Base-by-base conservation (phyloP, 257 asterid species). In the Echium plantagineum region DNA sequence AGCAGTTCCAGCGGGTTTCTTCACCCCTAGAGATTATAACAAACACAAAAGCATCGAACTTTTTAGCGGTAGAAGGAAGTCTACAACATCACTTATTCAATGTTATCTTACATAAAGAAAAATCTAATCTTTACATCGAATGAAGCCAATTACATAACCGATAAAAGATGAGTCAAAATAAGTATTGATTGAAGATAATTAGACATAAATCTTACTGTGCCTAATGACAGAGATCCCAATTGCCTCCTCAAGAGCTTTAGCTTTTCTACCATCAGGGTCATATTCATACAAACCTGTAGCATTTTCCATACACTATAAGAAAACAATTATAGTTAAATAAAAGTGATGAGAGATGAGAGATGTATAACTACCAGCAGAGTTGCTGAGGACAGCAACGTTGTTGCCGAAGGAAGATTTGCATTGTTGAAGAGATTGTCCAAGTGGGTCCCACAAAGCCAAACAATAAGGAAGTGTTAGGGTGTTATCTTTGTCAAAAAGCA, bases 1-100 rank as follows among this genome's bases (percentile, higher is more conserved):
- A 22, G 94, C 94, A 57, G 94, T 77, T 79, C 99, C 99, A 13
- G 84, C 90, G 9, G 99, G 97, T 73, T 93, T 89, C 86, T 93
- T 93, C 71, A 64, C 69, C 71, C 71, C 97, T 93, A 55, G 9
- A 61, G 15, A 59, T 26, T 70, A 61, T 59, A 59, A 69, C 49
- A 53, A 61, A 66, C 58, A 35, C n/a, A 67, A 66, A 69, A 68
- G 15, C 61, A 65, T 47, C 48, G 28, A 30, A 62, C 68, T 56
- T 53, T 26, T 30, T 24, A 66, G 42, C 51, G n/a, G n/a, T n/a
- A n/a, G n/a, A n/a, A n/a, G n/a, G n/a, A n/a, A n/a, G n/a, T 22
- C 59, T 51, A 51, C 53, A 64, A 48, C 65, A 61, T 47, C 49
- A 18, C 20, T 19, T 26, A 47, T 30, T 24, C 67, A 38, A 38